Evolutionary conservation across 495 filamentous ascomycete species (phyloP).

Genomic region (Penicillium subrubescens): DNA sequence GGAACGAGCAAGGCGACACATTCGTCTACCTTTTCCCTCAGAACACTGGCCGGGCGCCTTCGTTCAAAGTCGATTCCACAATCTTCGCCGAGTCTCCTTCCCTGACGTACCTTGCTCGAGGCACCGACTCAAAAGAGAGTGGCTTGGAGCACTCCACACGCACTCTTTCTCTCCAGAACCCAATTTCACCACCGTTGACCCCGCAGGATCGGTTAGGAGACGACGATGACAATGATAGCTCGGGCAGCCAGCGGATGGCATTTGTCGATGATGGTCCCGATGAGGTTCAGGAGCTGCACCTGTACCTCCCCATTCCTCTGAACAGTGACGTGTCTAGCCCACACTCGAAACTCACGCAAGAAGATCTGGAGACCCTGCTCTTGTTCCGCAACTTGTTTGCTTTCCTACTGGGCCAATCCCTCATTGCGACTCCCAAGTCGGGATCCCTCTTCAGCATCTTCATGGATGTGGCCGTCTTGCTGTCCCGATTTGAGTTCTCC

Average conservation of each 20-base stretch:
- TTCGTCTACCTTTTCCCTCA: conserved; percentile 79
- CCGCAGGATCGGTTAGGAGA: conserved; percentile 34
- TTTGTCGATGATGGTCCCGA: conserved; percentile 43
- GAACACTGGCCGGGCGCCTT: conserved; percentile 65
- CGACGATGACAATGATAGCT: conserved; percentile 47
- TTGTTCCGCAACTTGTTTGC: conserved; percentile 89
- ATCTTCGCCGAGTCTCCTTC: conserved; percentile 70
- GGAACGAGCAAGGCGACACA: conserved; percentile 84
- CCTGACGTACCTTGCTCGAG: conserved; percentile 69
- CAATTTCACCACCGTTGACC: conserved; percentile 44
- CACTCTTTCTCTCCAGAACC: conserved; percentile 42
- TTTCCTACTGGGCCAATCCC: conserved; percentile 76
- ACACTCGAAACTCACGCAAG: conserved; percentile 40
- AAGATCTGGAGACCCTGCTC: conserved; percentile 70
- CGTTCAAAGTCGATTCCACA: conserved; percentile 75
- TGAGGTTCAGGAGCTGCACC: conserved; percentile 59
- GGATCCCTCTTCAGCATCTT: conserved; percentile 74
- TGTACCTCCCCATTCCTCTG: conserved; percentile 67
- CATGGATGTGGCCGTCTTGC: conserved; percentile 65
- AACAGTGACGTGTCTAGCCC: conserved; percentile 50
- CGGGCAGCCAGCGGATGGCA: conserved; percentile 45
- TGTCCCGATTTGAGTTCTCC: conserved; percentile 75
- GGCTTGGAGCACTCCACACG: conserved; percentile 42
- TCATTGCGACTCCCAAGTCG: conserved; percentile 73
- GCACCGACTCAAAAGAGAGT: conserved; percentile 51